Base-by-base conservation (phyloP, 2,329 filamentous ascomycete species). In the Gaeumannomyces sp. region DNA sequence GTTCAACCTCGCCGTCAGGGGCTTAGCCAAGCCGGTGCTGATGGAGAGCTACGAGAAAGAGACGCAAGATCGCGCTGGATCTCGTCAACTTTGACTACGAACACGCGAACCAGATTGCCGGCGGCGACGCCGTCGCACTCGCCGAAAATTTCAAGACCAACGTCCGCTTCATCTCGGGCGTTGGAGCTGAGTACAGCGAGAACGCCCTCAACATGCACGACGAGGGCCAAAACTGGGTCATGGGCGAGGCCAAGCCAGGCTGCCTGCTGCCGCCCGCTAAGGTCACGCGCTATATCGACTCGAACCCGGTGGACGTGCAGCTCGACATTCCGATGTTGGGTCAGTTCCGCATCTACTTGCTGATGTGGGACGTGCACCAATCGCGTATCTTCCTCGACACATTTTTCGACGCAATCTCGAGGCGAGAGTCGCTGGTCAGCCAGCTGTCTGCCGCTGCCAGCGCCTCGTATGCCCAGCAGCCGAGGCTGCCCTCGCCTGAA, bases 271-370 rank as follows among this genome's bases (percentile, higher is more conserved):
- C 87, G 3, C 90, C 90, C 2, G 87, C 87, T 57, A 89, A 86
- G 74, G 89, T 89, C 25, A 90, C 88, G 0, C 83, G 90, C 33
- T 92, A 89, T 72, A 84, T 92, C 63, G 90, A 93, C 74, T 87
- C 89, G 4, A 93, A 93, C 70, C 90, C 90, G 0, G 85, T 93
- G 58, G 88, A 93, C 69, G 78, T 93, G 33, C 89, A 93, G 72
- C 84, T 92, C 7, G 90, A 93, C 71, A 90, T 93, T 59, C 90
- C 90, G 1, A 84, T 92, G 75, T 79, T 93, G 7, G 88, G 90
- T 31, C 90, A 93, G 71, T 93, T 93, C 78, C 84, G 89, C 61
- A 83, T 92, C 60, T 92, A 90, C 73, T 82, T 93, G 66, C 83
- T 93, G 66, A 83, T 86, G 67, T 85, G 84, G 71, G 81, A 91